These are phyloP conservation scores for Termitomyces sp. DNA, from an alignment of 768 basidiomycete species.

Conservation along the genomic window DNA sequence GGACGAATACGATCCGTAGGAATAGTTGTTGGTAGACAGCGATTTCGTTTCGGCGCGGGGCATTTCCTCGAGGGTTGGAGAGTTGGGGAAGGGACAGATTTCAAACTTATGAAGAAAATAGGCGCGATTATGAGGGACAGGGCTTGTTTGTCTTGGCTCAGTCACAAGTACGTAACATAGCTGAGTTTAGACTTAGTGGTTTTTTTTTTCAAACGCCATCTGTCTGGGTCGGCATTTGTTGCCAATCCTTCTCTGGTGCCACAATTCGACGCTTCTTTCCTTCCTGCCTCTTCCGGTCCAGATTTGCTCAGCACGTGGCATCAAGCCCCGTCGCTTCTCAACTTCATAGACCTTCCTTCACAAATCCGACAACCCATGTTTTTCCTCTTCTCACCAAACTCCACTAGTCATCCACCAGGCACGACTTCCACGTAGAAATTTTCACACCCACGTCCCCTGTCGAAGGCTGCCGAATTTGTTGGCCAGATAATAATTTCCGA, in stretches of 20 bases:
- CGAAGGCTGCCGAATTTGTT: conserved; percentile 5
- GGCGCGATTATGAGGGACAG: conserved; percentile 20
- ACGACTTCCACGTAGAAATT: conserved; percentile 10
- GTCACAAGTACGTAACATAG: conserved; percentile 25
- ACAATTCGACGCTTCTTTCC: conserved; percentile 6
- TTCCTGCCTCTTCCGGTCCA: conserved; percentile 9
- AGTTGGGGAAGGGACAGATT: conserved; percentile 19
- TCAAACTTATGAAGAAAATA: conserved; percentile 13
- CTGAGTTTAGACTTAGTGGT: conserved; percentile 24
- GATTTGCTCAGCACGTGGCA: conserved; percentile 13
- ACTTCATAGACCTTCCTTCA: conserved; percentile 1
- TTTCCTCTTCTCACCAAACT: not conserved
- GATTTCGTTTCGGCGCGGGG: conserved; percentile 31
- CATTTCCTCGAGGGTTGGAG: conserved; percentile 22
- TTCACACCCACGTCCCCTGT: conserved; percentile 8
- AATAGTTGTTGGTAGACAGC: conserved; percentile 18
- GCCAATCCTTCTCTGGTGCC: conserved; percentile 9
- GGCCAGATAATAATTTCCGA: conserved; percentile 5
- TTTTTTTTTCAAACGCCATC: conserved; percentile 11
- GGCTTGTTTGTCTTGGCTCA: conserved; percentile 25
- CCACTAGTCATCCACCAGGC: conserved; percentile 2
- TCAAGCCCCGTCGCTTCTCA: conserved; percentile 1
- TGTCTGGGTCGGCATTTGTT: conserved; percentile 16
- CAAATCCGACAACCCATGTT: not conserved
- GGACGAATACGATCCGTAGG: conserved; percentile 24